These are phyloP conservation scores for Penicillium ucsense DNA, from an alignment of 495 filamentous ascomycete genomes.

Conservation along the genomic window DNA sequence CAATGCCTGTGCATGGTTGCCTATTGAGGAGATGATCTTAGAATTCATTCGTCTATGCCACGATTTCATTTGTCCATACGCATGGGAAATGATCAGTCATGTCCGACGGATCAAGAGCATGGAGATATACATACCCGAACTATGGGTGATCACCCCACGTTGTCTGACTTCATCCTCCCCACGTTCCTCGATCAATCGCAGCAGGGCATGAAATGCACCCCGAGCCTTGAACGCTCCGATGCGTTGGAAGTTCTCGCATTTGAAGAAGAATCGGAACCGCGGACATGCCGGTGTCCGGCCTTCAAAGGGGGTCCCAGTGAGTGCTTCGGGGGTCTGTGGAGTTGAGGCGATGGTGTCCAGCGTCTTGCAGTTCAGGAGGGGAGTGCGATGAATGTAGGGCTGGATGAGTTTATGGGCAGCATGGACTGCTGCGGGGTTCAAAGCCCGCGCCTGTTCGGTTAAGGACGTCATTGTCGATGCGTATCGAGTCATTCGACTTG, in stretches of 20 bases:
- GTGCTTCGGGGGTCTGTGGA: conserved; percentile 44
- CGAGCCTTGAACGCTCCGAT: conserved; percentile 91
- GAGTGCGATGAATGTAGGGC: conserved; percentile 71
- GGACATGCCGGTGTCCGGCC: conserved; percentile 51
- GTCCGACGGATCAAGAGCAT: too few species aligned
- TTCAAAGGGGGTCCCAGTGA: conserved; percentile 48
- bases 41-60: too few species aligned
- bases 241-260: conserved; percentile 89
- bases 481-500: too few species aligned
- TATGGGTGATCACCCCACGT: conserved; percentile 84
- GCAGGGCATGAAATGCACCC: conserved; percentile 82
- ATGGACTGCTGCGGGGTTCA: conserved; percentile 59
- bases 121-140: conserved; percentile 49
- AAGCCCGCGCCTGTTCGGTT: conserved; percentile 40
- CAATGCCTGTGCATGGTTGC: conserved; percentile 94
- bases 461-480: conserved; percentile 8
- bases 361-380: conserved; percentile 66
- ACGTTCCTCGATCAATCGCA: conserved; percentile 55
- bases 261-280: conserved; percentile 75
- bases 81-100: neutral
- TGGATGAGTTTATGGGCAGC: conserved; percentile 64
- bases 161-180: conserved; percentile 44
- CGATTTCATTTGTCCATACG: too few species aligned
- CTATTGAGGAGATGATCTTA: conserved; percentile 14
- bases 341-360: conserved; percentile 67